These are phyloP conservation scores for Primulina huaijiensis DNA, from an alignment of 257 asterid species.

Conservation along the genomic window DNA sequence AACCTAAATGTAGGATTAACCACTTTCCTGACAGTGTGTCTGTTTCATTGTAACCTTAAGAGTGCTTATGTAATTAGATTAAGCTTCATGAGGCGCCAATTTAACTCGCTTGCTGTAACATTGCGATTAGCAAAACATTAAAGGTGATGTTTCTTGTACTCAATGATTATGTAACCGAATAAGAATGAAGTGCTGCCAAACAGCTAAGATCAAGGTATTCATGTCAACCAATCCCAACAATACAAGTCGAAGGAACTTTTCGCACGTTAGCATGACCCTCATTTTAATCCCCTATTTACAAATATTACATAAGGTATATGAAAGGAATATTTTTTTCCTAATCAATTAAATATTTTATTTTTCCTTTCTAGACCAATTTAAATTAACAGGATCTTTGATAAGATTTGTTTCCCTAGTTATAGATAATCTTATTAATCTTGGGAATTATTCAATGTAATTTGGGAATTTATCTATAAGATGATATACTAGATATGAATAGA, in stretches of 20 bases:
- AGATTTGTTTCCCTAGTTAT: no score
- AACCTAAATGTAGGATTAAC: neutral
- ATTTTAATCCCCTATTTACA: slow-evolving; percentile 44
- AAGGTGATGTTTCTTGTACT: no score
- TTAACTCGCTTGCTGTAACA: neutral
- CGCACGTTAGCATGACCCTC: slow-evolving; percentile 27
- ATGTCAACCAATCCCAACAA: slow-evolving; percentile 25
- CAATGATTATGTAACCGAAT: neutral
- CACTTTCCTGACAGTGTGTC: neutral
- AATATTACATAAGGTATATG: slow-evolving; percentile 26
- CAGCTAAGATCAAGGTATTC: slow-evolving; percentile 1
- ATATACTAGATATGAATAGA: no score
- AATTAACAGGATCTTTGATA: no score
- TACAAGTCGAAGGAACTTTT: slow-evolving; percentile 30
- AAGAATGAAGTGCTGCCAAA: no score
- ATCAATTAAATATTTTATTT: no score
- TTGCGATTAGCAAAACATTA: neutral
- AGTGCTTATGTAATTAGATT: neutral
- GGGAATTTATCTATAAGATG: no score
- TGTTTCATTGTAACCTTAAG: neutral
- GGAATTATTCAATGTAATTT: no score
- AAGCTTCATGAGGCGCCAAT: neutral
- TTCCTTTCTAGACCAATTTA: no score
- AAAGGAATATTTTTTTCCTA: no score
- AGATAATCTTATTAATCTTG: no score